A percentile compares a stretch with the other conserved stretches of the same genome.
Conservation (phyloP, 495 filamentous ascomycete species). For the Neurospora sublineolata region DNA sequence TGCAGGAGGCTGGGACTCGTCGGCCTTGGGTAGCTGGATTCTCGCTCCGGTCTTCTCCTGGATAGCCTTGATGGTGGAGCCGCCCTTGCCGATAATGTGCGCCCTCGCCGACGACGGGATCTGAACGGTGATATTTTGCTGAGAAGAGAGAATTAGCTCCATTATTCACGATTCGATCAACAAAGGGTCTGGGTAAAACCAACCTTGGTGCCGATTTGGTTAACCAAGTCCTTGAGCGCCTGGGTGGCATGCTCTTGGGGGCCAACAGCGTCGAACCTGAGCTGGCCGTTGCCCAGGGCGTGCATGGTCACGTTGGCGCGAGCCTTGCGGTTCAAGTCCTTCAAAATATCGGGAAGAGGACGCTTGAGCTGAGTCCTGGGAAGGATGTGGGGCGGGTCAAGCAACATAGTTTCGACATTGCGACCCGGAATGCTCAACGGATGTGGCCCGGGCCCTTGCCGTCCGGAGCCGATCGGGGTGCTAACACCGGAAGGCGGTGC, state of each 20-base stretch:
- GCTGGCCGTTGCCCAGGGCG: constrained; percentile 48
- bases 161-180: neutral
- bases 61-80: constrained; percentile 78
- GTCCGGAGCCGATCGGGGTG: constrained; percentile 39
- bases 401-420: constrained; percentile 59
- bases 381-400: constrained; percentile 61
- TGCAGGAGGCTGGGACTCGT: constrained; percentile 42
- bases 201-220: constrained; percentile 77
- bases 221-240: constrained; percentile 74
- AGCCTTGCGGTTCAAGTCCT: constrained; percentile 80
- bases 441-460: constrained; percentile 42
- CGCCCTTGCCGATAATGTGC: constrained; percentile 84
- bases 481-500: constrained; percentile 45
- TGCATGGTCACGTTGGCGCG: constrained; percentile 72
- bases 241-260: constrained; percentile 65
- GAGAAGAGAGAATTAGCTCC: neutral
- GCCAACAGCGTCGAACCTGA: constrained; percentile 73
- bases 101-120: constrained; percentile 73
- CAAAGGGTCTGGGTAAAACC: constrained; percentile 7
- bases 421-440: constrained; percentile 65
- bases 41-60: constrained; percentile 74
- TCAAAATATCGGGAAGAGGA: constrained; percentile 66
- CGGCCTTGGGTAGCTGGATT: constrained; percentile 75
- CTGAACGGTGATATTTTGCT: constrained; percentile 64
- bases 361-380: constrained; percentile 68